Evolutionary conservation across 192 early-diverging fungal genomes (phyloP).

Genomic region (Allomyces arbusculus): DNA sequence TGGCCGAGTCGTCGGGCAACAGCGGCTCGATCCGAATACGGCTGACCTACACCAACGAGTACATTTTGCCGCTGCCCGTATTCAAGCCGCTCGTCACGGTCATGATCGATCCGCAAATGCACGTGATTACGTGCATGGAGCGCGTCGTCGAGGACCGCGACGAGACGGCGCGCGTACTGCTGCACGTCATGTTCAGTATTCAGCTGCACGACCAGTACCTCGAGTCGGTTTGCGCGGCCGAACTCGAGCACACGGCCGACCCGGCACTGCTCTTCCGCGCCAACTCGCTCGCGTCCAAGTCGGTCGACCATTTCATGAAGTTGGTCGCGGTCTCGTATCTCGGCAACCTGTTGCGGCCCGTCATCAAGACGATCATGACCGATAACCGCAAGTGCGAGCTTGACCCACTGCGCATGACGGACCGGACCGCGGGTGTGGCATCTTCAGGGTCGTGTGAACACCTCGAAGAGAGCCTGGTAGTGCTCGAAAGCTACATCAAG

Average conservation of each 20-base stretch:
- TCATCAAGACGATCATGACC: neutral
- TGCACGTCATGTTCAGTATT: neutral
- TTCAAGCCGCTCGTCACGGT: neutral
- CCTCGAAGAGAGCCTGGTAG: neutral
- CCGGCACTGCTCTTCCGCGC: neutral
- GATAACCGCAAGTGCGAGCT: neutral
- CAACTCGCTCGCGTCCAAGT: neutral
- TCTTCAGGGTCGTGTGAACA: too few relatives aligned
- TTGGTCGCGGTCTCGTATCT: neutral
- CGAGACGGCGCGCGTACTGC: neutral
- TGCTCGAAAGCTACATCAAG: neutral
- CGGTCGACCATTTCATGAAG: neutral
- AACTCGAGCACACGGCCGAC: neutral
- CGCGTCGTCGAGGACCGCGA: neutral
- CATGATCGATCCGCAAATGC: neutral
- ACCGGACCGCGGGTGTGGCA: too few relatives aligned
- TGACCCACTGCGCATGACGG: neutral
- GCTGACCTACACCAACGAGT: neutral
- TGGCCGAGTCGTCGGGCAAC: neutral
- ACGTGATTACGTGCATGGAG: neutral
- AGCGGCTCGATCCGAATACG: neutral
- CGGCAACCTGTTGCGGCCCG: neutral
- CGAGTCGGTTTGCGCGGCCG: neutral
- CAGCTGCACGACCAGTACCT: neutral
- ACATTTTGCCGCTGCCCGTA: neutral